A percentile compares a stretch with the other conserved stretches of the same genome.
phyloP scores from a whole-genome alignment of 2,329 filamentous ascomycete genomes.

The Trichoderma atrobrunneum region DNA sequence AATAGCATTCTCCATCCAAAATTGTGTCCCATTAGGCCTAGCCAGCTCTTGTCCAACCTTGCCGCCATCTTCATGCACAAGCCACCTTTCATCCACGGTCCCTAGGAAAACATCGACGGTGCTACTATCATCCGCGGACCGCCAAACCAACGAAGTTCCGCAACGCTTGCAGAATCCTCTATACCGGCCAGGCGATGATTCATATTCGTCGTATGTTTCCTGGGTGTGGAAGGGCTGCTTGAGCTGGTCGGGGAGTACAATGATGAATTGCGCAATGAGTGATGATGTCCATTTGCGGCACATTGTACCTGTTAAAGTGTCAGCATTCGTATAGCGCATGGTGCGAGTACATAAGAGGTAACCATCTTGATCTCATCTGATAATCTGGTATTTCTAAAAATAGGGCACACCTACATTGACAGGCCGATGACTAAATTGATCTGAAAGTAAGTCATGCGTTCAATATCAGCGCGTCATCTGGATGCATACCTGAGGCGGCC shows the following conservation, averaged over 20 bases:
- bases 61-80: slow-evolving; percentile 4
- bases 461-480: not conserved
- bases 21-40: slow-evolving; percentile 4
- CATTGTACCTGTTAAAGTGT: not conserved
- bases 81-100: slow-evolving; percentile 2
- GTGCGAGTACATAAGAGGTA: not conserved
- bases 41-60: slow-evolving; percentile 9
- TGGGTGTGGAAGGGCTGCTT: not conserved
- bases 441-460: not conserved
- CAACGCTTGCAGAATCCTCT: slow-evolving; percentile 14
- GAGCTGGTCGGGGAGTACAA: not conserved
- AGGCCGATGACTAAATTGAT: not conserved
- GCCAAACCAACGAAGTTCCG: slow-evolving; percentile 7
- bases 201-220: not conserved
- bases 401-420: slow-evolving; percentile 1
- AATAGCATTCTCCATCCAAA: slow-evolving; percentile 12
- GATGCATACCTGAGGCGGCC: slow-evolving; percentile 11
- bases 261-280: slow-evolving; percentile 15
- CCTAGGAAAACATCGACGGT: slow-evolving; percentile 7
- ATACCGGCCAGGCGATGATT: slow-evolving; percentile 2
- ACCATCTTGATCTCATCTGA: not conserved
- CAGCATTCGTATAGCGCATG: not conserved
- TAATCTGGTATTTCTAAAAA: not conserved
- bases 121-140: not conserved
- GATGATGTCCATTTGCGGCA: slow-evolving; percentile 13